Evolutionary conservation across 371 early-diverging fungal species (phyloP).

Genomic region (Choanephora cucurbitarum): DNA sequence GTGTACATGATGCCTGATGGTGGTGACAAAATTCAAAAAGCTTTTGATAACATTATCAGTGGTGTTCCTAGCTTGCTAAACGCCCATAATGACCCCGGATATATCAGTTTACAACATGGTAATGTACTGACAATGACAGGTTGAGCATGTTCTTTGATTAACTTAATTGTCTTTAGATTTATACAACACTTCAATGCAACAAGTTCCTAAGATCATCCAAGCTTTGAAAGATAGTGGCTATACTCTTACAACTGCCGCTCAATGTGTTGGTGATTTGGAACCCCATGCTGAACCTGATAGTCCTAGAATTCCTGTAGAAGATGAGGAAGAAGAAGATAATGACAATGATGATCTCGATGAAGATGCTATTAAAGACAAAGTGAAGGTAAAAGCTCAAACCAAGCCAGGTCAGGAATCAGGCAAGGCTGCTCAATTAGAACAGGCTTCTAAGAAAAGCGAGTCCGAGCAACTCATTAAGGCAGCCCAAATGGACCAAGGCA

Average conservation of each 20-base stretch:
- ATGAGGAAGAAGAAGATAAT: background rate
- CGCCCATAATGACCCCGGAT: constrained; percentile 43
- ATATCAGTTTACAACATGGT: constrained; percentile 50
- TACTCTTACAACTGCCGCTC: constrained; percentile 37
- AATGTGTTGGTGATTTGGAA: constrained; percentile 34
- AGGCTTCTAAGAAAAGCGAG: background rate
- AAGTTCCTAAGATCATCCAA: constrained; percentile 42
- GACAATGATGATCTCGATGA: constrained; percentile 1
- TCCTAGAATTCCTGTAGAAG: background rate
- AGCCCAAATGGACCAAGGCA: no score
- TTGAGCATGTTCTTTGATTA: background rate
- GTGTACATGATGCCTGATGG: constrained; percentile 30
- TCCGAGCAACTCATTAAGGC: no score
- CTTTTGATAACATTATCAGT: constrained; percentile 26
- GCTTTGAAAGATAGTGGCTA: constrained; percentile 27
- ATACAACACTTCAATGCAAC: constrained; percentile 41
- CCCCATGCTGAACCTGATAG: constrained; percentile 21
- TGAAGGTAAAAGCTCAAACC: background rate
- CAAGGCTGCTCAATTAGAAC: no score
- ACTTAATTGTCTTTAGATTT: constrained; percentile 26
- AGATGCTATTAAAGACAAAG: background rate
- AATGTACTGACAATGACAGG: constrained; percentile 1
- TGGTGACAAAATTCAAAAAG: constrained; percentile 21
- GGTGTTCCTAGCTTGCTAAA: constrained; percentile 37
- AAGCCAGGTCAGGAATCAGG: no score